Evolutionary conservation across 129 eudicot species (phyloP).

Genomic region (Escallonia herrerae): DNA sequence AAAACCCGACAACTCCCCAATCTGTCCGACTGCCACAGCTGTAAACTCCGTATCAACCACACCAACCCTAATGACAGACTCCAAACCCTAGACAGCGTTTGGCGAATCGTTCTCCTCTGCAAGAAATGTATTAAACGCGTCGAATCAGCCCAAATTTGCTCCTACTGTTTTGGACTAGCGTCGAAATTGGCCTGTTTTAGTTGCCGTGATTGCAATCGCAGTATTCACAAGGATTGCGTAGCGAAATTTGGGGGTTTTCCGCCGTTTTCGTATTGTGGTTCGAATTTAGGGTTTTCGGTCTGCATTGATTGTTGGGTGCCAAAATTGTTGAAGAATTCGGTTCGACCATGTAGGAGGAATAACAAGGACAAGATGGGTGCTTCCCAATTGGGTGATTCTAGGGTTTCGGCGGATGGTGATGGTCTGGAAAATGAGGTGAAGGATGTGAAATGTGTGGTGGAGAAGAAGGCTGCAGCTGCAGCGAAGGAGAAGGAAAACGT

Average conservation of each 20-base stretch:
- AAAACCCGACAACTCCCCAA: conserved; percentile 74
- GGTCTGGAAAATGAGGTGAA: conserved; percentile 15
- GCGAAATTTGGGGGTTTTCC: conserved; percentile 20
- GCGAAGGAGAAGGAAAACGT: conserved; percentile 29
- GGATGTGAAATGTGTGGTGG: conserved; percentile 17
- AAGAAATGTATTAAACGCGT: conserved; percentile 41
- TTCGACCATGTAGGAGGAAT: conserved; percentile 27
- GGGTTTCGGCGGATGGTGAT: conserved; percentile 16
- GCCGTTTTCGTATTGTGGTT: conserved; percentile 38
- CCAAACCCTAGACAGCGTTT: conserved; percentile 51
- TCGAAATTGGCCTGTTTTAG: conserved; percentile 18
- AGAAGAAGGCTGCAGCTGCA: conserved; percentile 22
- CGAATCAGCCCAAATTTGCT: conserved; percentile 32
- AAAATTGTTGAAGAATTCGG: conserved; percentile 35
- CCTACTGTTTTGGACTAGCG: conserved; percentile 49
- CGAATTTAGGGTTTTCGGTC: conserved; percentile 33
- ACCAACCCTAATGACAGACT: conserved; percentile 65
- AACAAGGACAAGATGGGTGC: conserved; percentile 8
- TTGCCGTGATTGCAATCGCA: conserved; percentile 46
- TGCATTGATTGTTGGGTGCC: conserved; percentile 98
- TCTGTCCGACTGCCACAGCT: conserved; percentile 66
- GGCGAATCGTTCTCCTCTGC: conserved; percentile 87
- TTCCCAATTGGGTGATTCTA: conserved; percentile 14
- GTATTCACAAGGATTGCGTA: conserved; percentile 60
- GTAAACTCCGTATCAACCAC: conserved; percentile 40